Conservation (phyloP, 129 eudicot species). For the Pseudognaphalium luteoalbum region DNA sequence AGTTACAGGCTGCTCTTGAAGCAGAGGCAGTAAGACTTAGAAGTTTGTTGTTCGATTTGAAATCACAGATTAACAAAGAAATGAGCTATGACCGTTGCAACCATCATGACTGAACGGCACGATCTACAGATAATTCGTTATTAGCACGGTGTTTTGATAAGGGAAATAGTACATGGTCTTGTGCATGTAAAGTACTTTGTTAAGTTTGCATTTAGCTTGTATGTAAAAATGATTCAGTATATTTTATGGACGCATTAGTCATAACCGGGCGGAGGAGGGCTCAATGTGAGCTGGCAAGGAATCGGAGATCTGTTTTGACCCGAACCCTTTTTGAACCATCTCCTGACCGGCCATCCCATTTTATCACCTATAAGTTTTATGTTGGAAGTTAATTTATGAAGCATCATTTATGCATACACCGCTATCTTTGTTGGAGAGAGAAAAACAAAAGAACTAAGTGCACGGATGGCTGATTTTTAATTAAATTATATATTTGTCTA, state of each 20-base stretch:
- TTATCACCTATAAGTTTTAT: too few relatives aligned
- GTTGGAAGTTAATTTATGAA: too few relatives aligned
- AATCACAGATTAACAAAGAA: conserved; percentile 43
- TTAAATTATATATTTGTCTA: too few relatives aligned
- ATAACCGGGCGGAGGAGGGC: neutral
- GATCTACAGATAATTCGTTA: neutral
- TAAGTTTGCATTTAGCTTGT: too few relatives aligned
- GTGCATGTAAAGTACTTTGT: neutral
- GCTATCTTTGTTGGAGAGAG: too few relatives aligned
- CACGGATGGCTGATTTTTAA: too few relatives aligned
- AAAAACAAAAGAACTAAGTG: too few relatives aligned
- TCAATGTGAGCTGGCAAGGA: neutral
- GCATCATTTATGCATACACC: too few relatives aligned
- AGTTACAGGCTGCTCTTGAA: conserved; percentile 52
- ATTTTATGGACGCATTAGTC: neutral
- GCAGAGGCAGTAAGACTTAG: conserved; percentile 53
- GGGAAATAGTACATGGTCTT: neutral
- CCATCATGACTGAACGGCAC: conserved; percentile 25
- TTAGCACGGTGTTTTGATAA: neutral
- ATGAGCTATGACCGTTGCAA: conserved; percentile 16
- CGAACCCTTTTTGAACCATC: too few relatives aligned
- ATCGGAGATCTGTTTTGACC: too few relatives aligned
- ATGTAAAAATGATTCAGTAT: too few relatives aligned
- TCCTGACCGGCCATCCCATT: too few relatives aligned
- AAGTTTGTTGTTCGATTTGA: conserved; percentile 41